Percentiles rank a stretch among this genome's conserved stretches.
Evolutionary conservation across 352 stramenopile species (phyloP).

Genomic region (Pythium myriotylum): DNA sequence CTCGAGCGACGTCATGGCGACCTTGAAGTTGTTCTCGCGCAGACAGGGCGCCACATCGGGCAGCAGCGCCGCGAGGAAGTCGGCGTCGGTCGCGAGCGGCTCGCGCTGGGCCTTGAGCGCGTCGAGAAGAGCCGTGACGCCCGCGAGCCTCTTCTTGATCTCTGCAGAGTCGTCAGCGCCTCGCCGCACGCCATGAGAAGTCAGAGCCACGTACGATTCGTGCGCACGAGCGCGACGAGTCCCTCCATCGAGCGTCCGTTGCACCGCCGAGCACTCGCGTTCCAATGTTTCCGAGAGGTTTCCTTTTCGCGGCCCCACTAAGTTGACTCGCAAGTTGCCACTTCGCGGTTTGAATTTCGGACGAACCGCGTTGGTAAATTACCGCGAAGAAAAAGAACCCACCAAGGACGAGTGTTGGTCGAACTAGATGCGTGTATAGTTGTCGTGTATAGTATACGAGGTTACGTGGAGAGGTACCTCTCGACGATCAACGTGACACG

Average conservation of each 20-base stretch:
- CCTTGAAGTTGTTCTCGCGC: slow-evolving; percentile 85
- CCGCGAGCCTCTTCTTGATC: slow-evolving; percentile 81
- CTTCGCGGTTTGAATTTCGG: slow-evolving; percentile 25
- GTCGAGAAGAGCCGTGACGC: slow-evolving; percentile 59
- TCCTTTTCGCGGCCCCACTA: slow-evolving; percentile 2
- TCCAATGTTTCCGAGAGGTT: slow-evolving; percentile 11
- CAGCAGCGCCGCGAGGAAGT: slow-evolving; percentile 49
- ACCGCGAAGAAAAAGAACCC: slow-evolving; percentile 1
- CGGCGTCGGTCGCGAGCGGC: slow-evolving; percentile 23
- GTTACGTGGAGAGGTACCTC: too few relatives aligned
- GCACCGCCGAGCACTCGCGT: neutral
- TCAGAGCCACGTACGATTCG: slow-evolving; percentile 39
- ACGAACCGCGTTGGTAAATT: slow-evolving; percentile 10
- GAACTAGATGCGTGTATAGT: neutral
- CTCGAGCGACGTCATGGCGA: slow-evolving; percentile 64
- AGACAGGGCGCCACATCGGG: slow-evolving; percentile 69
- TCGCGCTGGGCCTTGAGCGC: slow-evolving; percentile 37
- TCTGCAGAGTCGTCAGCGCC: slow-evolving; percentile 33
- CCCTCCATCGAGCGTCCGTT: slow-evolving; percentile 43
- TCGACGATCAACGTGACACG: neutral
- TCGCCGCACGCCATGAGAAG: neutral
- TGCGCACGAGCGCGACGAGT: slow-evolving; percentile 58
- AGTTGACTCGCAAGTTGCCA: slow-evolving; percentile 24
- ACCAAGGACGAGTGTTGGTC: neutral
- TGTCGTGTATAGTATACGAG: neutral